Base-by-base conservation (phyloP, 164 flowering plant genomes). In the Stephania cephalantha region DNA sequence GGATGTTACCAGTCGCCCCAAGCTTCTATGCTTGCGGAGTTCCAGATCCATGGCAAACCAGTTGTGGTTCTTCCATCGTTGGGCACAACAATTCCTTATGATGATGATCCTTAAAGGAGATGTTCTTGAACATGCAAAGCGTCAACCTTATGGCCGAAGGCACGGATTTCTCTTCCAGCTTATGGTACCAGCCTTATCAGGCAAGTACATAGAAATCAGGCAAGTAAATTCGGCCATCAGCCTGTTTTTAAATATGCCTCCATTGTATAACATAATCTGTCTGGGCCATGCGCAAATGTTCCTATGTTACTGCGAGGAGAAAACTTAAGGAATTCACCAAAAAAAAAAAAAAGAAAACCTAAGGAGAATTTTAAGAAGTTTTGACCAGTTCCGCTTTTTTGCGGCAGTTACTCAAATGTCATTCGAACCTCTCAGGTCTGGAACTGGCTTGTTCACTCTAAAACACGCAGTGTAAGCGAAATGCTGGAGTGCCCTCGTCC, bases 81-180 rank as follows among this genome's bases (percentile, higher is more conserved):
- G 13, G 73, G 71, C 65, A 48, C 82, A 31, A 1, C 72, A 10
- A 46, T 50, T 48, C 86, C 86, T 42, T 82, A 87, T 71, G 92
- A 90, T 75, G 89, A 84, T 71, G 92, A 88, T 76, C 88, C 88
- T 6, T 90, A 86, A 79, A 71, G 52, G 18, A 72, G 17, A 13
- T 68, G 31, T 18, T 68, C 73, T 42, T 71, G 45, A 48, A 71
- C 25, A 3, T 46, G 11, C 42, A 68, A 17, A 65, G 29, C 20
- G 29, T n/a, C 68, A 4, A 65, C 35, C 35, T 58, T 58, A 15
- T 58, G 17, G 13, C 35, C 9, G 7, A 65, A 65, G 9, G 30
- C 35, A 29, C 2, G 2, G 31, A 25, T 31, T 22, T 65, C 68
- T 65, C 20, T 58, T 58, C 64, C 68, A 65, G 13, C 35, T 65